These are phyloP conservation scores for Reticulascus tulasneorum DNA, from an alignment of 2,329 filamentous ascomycete species.

Conservation along the genomic window DNA sequence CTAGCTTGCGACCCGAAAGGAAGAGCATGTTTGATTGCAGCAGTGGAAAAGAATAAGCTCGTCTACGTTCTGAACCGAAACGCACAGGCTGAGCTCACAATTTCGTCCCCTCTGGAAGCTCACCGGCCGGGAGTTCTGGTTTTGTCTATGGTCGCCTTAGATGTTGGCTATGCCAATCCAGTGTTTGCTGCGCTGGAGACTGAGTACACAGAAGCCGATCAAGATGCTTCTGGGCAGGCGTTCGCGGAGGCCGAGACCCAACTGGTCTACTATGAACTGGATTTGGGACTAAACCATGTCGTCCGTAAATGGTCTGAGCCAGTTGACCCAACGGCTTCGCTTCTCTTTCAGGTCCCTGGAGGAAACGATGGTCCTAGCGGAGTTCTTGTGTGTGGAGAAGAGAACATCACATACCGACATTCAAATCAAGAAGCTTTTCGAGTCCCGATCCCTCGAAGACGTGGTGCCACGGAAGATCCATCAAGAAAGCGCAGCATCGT, in stretches of 20 bases:
- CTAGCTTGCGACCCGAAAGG: constrained; percentile 94
- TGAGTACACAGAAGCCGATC: constrained; percentile 86
- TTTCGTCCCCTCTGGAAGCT: constrained; percentile 93
- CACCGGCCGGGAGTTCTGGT: constrained; percentile 91
- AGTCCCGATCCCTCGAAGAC: constrained; percentile 81
- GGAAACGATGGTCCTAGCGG: constrained; percentile 91
- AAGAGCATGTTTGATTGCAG: constrained; percentile 88
- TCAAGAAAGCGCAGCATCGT: constrained; percentile 84
- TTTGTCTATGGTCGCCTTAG: constrained; percentile 80
- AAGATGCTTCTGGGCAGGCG: constrained; percentile 82
- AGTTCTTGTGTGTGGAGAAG: constrained; percentile 90
- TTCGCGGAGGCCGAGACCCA: constrained; percentile 80
- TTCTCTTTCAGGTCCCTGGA: constrained; percentile 92
- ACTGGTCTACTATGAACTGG: constrained; percentile 95
- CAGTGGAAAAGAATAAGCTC: constrained; percentile 97
- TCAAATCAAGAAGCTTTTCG: constrained; percentile 88
- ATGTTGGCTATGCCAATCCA: constrained; percentile 95
- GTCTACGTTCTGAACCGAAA: constrained; percentile 98
- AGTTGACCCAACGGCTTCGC: constrained; percentile 82
- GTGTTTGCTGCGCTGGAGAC: constrained; percentile 94
- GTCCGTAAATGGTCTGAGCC: constrained; percentile 94
- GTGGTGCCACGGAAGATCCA: constrained; percentile 86
- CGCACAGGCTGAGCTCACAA: constrained; percentile 88
- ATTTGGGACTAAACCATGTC: constrained; percentile 94
- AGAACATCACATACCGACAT: constrained; percentile 95